A percentile compares a stretch with the other conserved stretches of the same genome.
phyloP scores from a whole-genome alignment of 768 basidiomycete genomes.

The Chalciporus piperatus region DNA sequence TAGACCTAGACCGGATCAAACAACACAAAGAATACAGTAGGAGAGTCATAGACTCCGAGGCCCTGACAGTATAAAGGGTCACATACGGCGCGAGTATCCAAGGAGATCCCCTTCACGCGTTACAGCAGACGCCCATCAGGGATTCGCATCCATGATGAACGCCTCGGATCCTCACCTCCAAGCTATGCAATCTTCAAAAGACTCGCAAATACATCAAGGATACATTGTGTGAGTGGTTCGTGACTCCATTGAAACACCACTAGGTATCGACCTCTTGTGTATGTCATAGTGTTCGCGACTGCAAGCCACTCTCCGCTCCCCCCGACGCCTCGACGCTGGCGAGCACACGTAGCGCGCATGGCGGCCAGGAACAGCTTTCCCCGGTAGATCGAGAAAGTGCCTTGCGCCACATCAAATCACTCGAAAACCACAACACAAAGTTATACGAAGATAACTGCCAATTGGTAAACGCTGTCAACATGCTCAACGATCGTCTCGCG shows the following conservation, averaged over 20 bases:
- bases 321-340: conserved; percentile 1
- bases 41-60: background rate
- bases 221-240: conserved; percentile 12
- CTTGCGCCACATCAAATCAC: conserved; percentile 32
- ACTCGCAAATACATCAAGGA: background rate
- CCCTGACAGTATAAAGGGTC: background rate
- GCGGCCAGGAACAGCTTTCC: conserved; percentile 40
- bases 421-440: conserved; percentile 30
- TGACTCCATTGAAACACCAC: background rate
- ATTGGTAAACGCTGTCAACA: conserved; percentile 27
- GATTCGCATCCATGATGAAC: conserved; percentile 6
- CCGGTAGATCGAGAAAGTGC: conserved; percentile 27
- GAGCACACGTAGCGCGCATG: conserved; percentile 35
- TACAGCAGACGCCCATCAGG: background rate
- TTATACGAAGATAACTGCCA: conserved; percentile 39
- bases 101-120: background rate
- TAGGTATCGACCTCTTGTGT: background rate
- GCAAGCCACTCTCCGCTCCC: background rate
- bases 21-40: background rate
- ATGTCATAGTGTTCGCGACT: conserved; percentile 5
- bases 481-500: conserved; percentile 31
- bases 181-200: background rate
- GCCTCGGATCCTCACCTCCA: conserved; percentile 1
- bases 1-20: background rate
- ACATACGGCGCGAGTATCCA: background rate